Evolutionary conservation across 345 rosid genomes (phyloP).

Genomic region (Isatis tinctoria): DNA sequence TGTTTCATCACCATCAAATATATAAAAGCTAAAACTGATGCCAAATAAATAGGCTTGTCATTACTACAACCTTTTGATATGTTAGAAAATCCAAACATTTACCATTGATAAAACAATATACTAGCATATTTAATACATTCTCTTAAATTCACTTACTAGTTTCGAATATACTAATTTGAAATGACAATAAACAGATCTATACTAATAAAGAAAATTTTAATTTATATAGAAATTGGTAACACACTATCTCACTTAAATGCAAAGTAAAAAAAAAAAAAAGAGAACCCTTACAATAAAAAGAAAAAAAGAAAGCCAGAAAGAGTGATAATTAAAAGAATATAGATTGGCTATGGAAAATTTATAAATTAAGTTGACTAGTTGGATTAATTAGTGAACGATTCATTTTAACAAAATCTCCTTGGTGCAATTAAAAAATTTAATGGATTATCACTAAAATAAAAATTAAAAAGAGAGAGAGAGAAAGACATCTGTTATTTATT

Average conservation of each 20-base stretch:
- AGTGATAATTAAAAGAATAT: not conserved
- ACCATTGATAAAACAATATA: not conserved
- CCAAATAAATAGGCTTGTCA: not conserved
- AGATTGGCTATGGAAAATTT: too few relatives aligned
- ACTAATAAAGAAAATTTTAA: not conserved
- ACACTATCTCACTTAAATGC: too few relatives aligned
- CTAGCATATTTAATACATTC: not conserved
- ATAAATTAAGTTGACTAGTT: too few relatives aligned
- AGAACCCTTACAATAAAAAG: too few relatives aligned
- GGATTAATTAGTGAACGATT: not conserved
- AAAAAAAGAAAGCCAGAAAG: not conserved
- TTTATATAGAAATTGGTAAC: too few relatives aligned
- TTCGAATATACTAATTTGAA: not conserved
- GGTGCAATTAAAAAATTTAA: not conserved
- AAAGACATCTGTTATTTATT: not conserved
- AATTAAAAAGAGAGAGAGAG: too few relatives aligned
- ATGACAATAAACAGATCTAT: not conserved
- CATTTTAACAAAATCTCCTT: not conserved
- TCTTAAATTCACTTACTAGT: not conserved
- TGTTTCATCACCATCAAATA: too few relatives aligned
- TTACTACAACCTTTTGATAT: not conserved
- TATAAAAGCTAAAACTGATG: not conserved
- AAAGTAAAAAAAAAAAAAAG: too few relatives aligned
- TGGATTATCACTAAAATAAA: not conserved
- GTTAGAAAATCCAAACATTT: not conserved